Percentiles rank a stretch among this genome's conserved stretches.
phyloP scores from a whole-genome alignment of 1,139 yeast species.

The Wickerhamomyces sp. region DNA sequence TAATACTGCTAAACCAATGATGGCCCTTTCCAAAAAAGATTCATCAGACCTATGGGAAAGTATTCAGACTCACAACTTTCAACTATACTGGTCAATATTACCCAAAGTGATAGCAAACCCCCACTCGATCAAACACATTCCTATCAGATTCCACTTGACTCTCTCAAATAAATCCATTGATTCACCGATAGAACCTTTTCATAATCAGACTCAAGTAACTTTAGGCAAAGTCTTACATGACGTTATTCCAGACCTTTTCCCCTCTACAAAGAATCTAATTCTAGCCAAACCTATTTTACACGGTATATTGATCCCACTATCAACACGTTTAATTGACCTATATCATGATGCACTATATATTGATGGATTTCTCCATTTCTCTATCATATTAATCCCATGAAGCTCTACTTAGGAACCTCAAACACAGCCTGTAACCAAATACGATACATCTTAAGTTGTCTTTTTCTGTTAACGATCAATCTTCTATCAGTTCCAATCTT shows the following conservation, averaged over 20 bases:
- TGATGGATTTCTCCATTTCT: slow-evolving; percentile 75
- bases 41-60: slow-evolving; percentile 55
- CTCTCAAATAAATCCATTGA: slow-evolving; percentile 37
- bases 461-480: slow-evolving; percentile 84
- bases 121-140: slow-evolving; percentile 40
- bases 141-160: slow-evolving; percentile 55
- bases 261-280: slow-evolving; percentile 27
- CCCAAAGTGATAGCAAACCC: slow-evolving; percentile 35
- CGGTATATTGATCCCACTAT: slow-evolving; percentile 52
- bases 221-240: slow-evolving; percentile 39
- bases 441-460: slow-evolving; percentile 90
- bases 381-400: slow-evolving; percentile 33
- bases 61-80: slow-evolving; percentile 30
- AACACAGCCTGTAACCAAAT: slow-evolving; percentile 96
- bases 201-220: slow-evolving; percentile 24
- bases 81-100: slow-evolving; percentile 32
- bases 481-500: slow-evolving; percentile 89
- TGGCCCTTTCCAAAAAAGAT: slow-evolving; percentile 64
- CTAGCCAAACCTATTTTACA: slow-evolving; percentile 50
- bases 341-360: slow-evolving; percentile 52
- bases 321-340: slow-evolving; percentile 44
- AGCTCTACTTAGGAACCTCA: slow-evolving; percentile 30
- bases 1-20: slow-evolving; percentile 69
- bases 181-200: slow-evolving; percentile 37
- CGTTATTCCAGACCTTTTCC: slow-evolving; percentile 43